phyloP scores from a whole-genome alignment of 495 filamentous ascomycete genomes.

The Beverwykella pulmonaria region DNA sequence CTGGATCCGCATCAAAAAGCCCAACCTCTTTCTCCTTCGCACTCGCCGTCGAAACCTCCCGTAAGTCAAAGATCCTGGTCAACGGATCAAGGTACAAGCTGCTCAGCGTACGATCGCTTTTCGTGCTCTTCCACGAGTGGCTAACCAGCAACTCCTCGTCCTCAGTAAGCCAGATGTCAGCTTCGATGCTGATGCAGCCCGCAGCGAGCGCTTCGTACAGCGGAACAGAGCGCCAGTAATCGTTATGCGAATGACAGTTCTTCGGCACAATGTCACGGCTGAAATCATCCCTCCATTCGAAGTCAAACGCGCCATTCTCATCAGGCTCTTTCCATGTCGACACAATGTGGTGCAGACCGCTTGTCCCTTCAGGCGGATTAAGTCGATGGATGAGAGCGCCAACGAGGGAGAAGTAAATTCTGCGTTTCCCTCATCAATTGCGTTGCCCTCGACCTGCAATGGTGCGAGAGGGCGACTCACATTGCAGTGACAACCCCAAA shows the following conservation, averaged over 20 bases:
- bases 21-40: conserved; percentile 14
- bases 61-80: conserved; percentile 15
- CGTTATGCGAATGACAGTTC: conserved; percentile 35
- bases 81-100: conserved; percentile 33
- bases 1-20: conserved; percentile 26
- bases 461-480: no score
- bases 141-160: conserved; percentile 29
- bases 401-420: conserved; percentile 29
- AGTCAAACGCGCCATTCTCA: conserved; percentile 15
- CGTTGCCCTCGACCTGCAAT: no score
- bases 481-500: conserved; percentile 24
- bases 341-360: conserved; percentile 30
- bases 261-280: conserved; percentile 31
- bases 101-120: conserved; percentile 12
- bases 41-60: conserved; percentile 21
- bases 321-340: conserved; percentile 29
- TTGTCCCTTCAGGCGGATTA: conserved; percentile 13
- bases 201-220: conserved; percentile 28
- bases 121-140: conserved; percentile 23
- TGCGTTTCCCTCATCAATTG: conserved; percentile 1
- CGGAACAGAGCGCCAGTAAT: conserved; percentile 31
- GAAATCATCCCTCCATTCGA: conserved; percentile 31
- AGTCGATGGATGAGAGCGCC: conserved; percentile 15
- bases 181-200: conserved; percentile 33
- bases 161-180: conserved; percentile 30